Evolutionary conservation across 495 filamentous ascomycete genomes (phyloP).

Genomic region (Tuber umbilicatum): DNA sequence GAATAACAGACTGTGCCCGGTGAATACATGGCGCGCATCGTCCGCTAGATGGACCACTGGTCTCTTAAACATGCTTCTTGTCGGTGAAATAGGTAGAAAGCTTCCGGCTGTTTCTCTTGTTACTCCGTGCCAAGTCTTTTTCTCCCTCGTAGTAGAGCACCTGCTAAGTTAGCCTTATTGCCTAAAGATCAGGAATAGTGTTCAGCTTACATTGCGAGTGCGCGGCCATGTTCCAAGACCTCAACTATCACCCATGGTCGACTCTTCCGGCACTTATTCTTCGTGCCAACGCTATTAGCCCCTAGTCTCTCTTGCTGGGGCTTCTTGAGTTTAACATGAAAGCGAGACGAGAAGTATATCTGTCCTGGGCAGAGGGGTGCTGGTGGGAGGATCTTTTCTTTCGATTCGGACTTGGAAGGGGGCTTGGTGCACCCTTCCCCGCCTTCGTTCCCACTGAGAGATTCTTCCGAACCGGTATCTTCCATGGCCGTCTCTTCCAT

Average conservation of each 20-base stretch:
- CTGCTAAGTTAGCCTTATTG: neutral
- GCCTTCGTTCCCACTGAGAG: neutral
- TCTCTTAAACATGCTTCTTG: slow-evolving; percentile 6
- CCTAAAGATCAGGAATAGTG: neutral
- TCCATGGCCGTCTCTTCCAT: neutral
- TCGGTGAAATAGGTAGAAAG: slow-evolving; percentile 29
- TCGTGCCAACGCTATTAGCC: slow-evolving; percentile 18
- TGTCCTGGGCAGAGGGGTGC: slow-evolving; percentile 4
- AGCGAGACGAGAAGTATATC: slow-evolving; percentile 28
- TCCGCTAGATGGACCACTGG: slow-evolving; percentile 17
- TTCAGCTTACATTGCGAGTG: slow-evolving; percentile 10
- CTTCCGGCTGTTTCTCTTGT: slow-evolving; percentile 12
- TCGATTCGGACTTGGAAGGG: neutral
- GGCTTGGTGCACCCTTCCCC: neutral
- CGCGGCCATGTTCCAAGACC: slow-evolving; percentile 11
- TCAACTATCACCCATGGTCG: slow-evolving; percentile 26
- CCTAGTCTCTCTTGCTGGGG: slow-evolving; percentile 23
- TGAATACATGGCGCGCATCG: slow-evolving; percentile 13
- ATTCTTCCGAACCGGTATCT: neutral
- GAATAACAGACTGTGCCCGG: slow-evolving; percentile 22
- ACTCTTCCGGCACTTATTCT: slow-evolving; percentile 32
- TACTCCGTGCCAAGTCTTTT: slow-evolving; percentile 22
- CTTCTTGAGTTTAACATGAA: slow-evolving; percentile 15
- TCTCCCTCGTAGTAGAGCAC: slow-evolving; percentile 28
- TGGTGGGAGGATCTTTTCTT: neutral